Evolutionary conservation across 2,329 filamentous ascomycete genomes (phyloP).

Genomic region (Calonectria montana): DNA sequence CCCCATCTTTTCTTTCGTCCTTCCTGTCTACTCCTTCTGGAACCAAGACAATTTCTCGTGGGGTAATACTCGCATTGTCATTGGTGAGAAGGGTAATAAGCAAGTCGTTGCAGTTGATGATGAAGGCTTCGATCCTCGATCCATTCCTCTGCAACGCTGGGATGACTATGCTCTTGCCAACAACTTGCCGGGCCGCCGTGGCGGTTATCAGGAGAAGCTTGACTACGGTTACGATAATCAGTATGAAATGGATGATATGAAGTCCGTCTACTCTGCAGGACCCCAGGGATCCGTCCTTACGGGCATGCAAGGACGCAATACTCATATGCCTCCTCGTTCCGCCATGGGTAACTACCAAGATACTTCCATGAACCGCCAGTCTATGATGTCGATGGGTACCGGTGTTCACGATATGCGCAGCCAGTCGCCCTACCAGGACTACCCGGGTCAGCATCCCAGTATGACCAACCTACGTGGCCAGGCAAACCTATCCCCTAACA

Average conservation of each 20-base stretch:
- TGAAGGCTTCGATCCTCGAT: slow-evolving; percentile 89
- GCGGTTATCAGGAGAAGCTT: slow-evolving; percentile 73
- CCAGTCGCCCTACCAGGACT: slow-evolving; percentile 70
- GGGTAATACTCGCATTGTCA: slow-evolving; percentile 98
- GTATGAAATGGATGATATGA: slow-evolving; percentile 98
- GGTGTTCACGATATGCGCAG: slow-evolving; percentile 59
- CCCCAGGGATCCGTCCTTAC: slow-evolving; percentile 89
- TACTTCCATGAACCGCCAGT: slow-evolving; percentile 70
- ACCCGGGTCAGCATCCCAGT: slow-evolving; percentile 65
- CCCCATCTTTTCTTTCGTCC: slow-evolving; percentile 90
- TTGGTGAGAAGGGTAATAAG: slow-evolving; percentile 92
- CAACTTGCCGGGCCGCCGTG: slow-evolving; percentile 90
- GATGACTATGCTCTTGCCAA: slow-evolving; percentile 93
- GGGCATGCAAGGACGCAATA: slow-evolving; percentile 78
- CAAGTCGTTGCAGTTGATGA: slow-evolving; percentile 88
- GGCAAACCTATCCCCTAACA: slow-evolving; percentile 59
- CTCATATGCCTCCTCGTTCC: slow-evolving; percentile 86
- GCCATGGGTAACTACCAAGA: slow-evolving; percentile 62
- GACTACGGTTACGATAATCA: slow-evolving; percentile 77
- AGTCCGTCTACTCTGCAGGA: slow-evolving; percentile 93
- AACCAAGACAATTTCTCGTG: slow-evolving; percentile 99
- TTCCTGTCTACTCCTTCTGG: slow-evolving; percentile 99
- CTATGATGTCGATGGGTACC: slow-evolving; percentile 74
- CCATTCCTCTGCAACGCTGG: slow-evolving; percentile 95
- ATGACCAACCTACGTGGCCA: slow-evolving; percentile 68